Evolutionary conservation across 2,329 filamentous ascomycete genomes (phyloP).

Genomic region (Aspergillus brasiliensis): DNA sequence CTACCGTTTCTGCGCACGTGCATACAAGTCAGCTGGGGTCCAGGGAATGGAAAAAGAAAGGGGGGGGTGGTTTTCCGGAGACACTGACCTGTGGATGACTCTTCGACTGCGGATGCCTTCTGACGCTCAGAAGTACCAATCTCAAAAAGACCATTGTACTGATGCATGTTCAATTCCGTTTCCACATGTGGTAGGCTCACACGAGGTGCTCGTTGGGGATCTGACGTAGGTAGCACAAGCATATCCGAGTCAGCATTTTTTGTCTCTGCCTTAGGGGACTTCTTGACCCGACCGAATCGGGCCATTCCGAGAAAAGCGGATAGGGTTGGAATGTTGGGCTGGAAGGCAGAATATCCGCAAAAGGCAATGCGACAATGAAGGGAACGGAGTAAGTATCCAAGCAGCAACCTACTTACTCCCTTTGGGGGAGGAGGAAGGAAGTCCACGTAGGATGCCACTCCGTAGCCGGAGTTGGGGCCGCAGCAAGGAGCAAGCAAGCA

Average conservation of each 20-base stretch:
- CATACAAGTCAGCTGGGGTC: not conserved
- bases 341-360: constrained; percentile 7
- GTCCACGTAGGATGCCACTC: not conserved
- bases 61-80: not conserved
- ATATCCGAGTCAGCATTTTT: constrained; percentile 31
- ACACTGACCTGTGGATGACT: constrained; percentile 29
- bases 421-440: not conserved
- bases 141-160: constrained; percentile 43
- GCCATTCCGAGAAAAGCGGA: constrained; percentile 28
- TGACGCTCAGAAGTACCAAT: constrained; percentile 26
- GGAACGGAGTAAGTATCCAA: not conserved
- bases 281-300: constrained; percentile 35
- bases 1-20: constrained; percentile 19
- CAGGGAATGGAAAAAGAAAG: not conserved
- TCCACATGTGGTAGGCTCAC: constrained; percentile 45
- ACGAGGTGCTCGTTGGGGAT: constrained; percentile 34
- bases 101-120: constrained; percentile 23
- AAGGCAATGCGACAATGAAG: constrained; percentile 12
- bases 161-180: constrained; percentile 47
- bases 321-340: constrained; percentile 17
- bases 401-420: not conserved
- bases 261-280: constrained; percentile 24
- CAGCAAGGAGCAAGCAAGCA: constrained; percentile 4
- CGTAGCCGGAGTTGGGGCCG: constrained; percentile 1
- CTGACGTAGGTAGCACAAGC: constrained; percentile 22